Base-by-base conservation (phyloP, 495 filamentous ascomycete species). In the Sphaerosporella brunnea region DNA sequence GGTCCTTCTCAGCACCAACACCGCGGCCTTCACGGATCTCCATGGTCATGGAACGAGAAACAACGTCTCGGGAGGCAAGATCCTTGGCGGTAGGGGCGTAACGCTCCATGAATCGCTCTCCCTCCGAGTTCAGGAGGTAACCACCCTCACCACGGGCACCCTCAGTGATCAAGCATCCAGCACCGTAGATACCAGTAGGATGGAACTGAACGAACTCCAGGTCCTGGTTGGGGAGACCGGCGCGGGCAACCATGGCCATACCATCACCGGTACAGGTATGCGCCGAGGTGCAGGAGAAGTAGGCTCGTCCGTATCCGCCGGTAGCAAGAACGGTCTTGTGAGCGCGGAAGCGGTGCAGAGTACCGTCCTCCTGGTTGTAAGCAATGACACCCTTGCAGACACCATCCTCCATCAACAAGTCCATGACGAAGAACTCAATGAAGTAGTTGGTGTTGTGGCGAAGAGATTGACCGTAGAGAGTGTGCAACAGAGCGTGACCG, bases 191-290 rank as follows among this genome's bases (percentile, higher is more conserved):
- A 69, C 90, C 90, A 45, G 90, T 94, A 20, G 90, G 90, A 67
- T 97, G 90, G 77, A 97, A 97, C 70, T 97, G 90, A 54, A 97
- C 90, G 69, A 97, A 97, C 67, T 97, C 90, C 59, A 97, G 73
- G 74, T 97, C 90, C 70, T 97, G 90, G 72, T 94, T 93, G 46
- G 90, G 90, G 26, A 97, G 81, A 63, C 90, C 90, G 48, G 90
- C 90, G 66, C 90, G 84, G 53, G 90, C 80, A 62, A 93, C 90
- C 90, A 95, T 93, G 51, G 87, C 90, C 82, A 88, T 93, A 66
- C 88, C 88, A 61, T 96, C 88, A 73, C 88, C 88, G 50, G 88
- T 96, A 68, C 87, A 94, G 54, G 88, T 96, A 69, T 96, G 88
- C 45, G 88, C 88, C 39, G 86, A 93, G 24, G 88, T 96, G 66